A percentile compares a stretch with the other conserved stretches of the same genome.
Conservation (phyloP, 2,329 filamentous ascomycete species). For the Aspergillus nomiae region DNA sequence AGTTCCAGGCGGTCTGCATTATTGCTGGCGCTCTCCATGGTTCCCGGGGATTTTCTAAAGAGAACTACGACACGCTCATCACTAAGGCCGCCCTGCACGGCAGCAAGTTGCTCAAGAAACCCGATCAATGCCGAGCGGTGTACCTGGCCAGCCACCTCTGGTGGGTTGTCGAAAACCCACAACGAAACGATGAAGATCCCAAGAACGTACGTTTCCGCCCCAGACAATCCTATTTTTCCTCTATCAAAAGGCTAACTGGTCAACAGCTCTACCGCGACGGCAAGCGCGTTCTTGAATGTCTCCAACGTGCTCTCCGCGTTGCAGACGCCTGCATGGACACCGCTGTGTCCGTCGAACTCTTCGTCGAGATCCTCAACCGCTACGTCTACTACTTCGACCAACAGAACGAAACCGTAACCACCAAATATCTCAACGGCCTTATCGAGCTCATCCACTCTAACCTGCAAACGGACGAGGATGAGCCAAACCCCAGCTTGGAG, state of each 20-base stretch:
- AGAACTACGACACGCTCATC: slow-evolving; percentile 98
- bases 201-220: slow-evolving; percentile 63
- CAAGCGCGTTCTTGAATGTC: slow-evolving; percentile 92
- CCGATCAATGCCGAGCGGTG: slow-evolving; percentile 94
- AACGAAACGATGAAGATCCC: slow-evolving; percentile 77
- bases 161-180: slow-evolving; percentile 88
- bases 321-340: slow-evolving; percentile 99
- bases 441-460: slow-evolving; percentile 99
- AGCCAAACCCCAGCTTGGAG: slow-evolving; percentile 72
- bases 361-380: slow-evolving; percentile 96
- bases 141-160: slow-evolving; percentile 96
- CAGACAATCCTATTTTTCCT: neutral
- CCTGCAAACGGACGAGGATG: slow-evolving; percentile 73
- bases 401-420: slow-evolving; percentile 97
- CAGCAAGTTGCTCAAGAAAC: slow-evolving; percentile 95
- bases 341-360: slow-evolving; percentile 92
- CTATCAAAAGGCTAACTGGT: neutral
- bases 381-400: slow-evolving; percentile 99
- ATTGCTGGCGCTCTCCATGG: slow-evolving; percentile 88
- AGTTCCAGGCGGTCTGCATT: slow-evolving; percentile 96
- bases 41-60: slow-evolving; percentile 86
- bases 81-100: slow-evolving; percentile 97
- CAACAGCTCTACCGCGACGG: slow-evolving; percentile 89
- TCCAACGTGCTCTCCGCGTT: slow-evolving; percentile 91
- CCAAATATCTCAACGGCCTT: slow-evolving; percentile 94